Evolutionary conservation across 2,329 filamentous ascomycete species (phyloP), one percentile per base, ranked within the genome.

Genomic region (Curvularia lunata): DNA sequence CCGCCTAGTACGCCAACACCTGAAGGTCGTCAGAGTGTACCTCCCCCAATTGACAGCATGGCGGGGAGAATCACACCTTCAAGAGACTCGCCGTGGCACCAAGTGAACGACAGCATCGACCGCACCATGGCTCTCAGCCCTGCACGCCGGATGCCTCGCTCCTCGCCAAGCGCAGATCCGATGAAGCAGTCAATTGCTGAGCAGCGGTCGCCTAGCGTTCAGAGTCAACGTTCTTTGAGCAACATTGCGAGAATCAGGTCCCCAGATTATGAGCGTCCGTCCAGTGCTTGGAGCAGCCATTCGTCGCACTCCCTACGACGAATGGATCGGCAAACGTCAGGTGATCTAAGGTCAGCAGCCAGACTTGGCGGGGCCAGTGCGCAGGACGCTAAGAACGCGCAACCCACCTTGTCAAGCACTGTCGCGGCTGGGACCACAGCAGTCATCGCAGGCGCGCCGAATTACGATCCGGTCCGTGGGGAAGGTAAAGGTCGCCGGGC

Each of bases 401-500:
- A 72, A 65, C 66, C 69, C 61, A 70, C 69, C 61, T 67, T 72
- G 61, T 57, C 69, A 60, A 66, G 65, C 65, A 62, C 73, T 59
- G 67, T 69, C 56, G 71, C 71, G 65, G 70, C 69, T 63, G 73
- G 72, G 66, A 70, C 71, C 61, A 72, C 70, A 60, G 69, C 72
- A 70, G 70, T 70, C 67, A 75, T 77, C 69, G 72, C 78, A 59
- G 78, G 77, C 70, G 85, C 83, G 71, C 84, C 83, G 67, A 83
- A 80, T 68, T 85, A 87, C 81, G 89, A 89, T 75, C 91, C 91
- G 71, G 84, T 92, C 79, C 90, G 89, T 78, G 92, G 94, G 81
- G 91, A 92, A 84, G 90, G 91, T 82, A 92, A 92, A 81, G 88
- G 86, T 80, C 91, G 91, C 77, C 91, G 91, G 76, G 82, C 89